Base-by-base conservation (phyloP, 2,329 filamentous ascomycete genomes). In the Botrytis cinerea region DNA sequence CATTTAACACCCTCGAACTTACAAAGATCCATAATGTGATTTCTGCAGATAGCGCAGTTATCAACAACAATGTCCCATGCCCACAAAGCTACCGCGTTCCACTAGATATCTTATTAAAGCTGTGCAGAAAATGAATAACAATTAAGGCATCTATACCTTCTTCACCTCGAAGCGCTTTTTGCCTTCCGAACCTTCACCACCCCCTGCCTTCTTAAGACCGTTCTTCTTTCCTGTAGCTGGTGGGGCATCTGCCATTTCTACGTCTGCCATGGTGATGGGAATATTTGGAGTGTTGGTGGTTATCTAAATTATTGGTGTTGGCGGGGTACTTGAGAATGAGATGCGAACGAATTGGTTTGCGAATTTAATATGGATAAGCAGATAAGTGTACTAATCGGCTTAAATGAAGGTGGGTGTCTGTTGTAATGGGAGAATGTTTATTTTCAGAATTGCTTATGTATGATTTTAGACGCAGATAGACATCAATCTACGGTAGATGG, bases 21-120 rank as follows among this genome's bases (percentile, higher is more conserved):
- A 94, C 96, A 99, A 43, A 99, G 87, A 83, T 99, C 96, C 96
- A 99, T 99, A 84, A 99, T 99, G 83, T 99, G 96, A 83, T 99
- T 99, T 82, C 96, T 90, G 87, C 96, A 99, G 82, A 99, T 99
- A 80, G 96, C 96, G 82, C 96, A 99, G 88, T 99, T 99, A 85
- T 99, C 96, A 75, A 99, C 96, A 46, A 98, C 95, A 74, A 99
- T 99, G 82, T 99, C 96, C 96, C 96, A 99, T 0, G 96, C 96
- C 96, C 96, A 99, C 2, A 99, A 88, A 59, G 96, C 95, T 70
- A 99, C 96, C 0, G 96, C 96, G 80, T 98, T 98, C 96, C 96
- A 99, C 95, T 98, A 80, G 61, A 76, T 4, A 59, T 60, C 28
- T 25, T 38, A 73, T 59, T 10, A 70, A 46, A 70, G 38, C 8